Conservation (phyloP, 345 rosid genomes). For the Linum trigynum region DNA sequence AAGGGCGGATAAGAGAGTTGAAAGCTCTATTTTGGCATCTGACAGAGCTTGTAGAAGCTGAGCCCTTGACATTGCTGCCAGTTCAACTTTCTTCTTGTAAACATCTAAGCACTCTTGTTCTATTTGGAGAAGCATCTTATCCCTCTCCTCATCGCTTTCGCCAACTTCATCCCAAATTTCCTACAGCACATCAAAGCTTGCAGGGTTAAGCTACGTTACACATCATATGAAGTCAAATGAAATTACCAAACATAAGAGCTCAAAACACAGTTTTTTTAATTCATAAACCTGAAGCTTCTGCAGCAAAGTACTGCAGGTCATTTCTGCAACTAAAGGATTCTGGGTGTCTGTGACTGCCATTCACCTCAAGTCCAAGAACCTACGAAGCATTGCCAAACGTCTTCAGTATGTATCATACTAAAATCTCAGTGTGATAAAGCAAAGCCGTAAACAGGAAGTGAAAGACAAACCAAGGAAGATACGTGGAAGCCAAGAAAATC, state of each 20-base stretch:
- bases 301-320: slow-evolving; percentile 73
- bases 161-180: slow-evolving; percentile 99
- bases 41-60: slow-evolving; percentile 78
- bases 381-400: slow-evolving; percentile 18
- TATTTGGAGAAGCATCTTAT: slow-evolving; percentile 86
- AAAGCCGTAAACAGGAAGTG: too few relatives aligned
- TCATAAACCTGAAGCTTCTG: slow-evolving; percentile 69
- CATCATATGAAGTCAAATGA: background rate
- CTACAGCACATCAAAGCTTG: slow-evolving; percentile 25
- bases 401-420: background rate
- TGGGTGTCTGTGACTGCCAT: slow-evolving; percentile 65
- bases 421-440: background rate
- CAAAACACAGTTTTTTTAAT: background rate
- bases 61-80: slow-evolving; percentile 74
- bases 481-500: too few relatives aligned
- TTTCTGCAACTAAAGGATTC: slow-evolving; percentile 74
- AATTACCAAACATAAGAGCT: background rate
- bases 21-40: slow-evolving; percentile 74
- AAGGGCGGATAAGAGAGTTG: slow-evolving; percentile 64
- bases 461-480: too few relatives aligned
- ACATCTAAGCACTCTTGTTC: slow-evolving; percentile 91
- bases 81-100: slow-evolving; percentile 87
- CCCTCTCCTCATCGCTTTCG: slow-evolving; percentile 85
- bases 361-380: slow-evolving; percentile 20
- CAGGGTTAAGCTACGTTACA: background rate